phyloP scores from a whole-genome alignment of 2,329 filamentous ascomycete genomes.

The Mariannaea sp. region DNA sequence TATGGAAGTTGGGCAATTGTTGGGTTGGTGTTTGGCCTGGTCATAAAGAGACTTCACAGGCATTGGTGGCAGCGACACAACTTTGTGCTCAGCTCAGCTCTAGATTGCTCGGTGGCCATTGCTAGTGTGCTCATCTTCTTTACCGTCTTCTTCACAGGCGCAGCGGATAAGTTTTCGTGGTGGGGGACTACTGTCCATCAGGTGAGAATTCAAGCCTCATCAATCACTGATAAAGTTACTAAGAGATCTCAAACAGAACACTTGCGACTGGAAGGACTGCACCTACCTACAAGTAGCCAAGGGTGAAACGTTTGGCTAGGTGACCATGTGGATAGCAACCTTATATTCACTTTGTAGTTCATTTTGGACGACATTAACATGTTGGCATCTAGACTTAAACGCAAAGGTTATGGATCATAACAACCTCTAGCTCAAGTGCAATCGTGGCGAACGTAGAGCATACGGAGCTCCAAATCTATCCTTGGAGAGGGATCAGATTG shows the following conservation, averaged over 20 bases:
- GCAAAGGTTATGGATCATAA: no score
- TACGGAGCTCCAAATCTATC: no score
- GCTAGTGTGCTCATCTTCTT: slow-evolving; percentile 44
- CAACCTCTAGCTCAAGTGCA: no score
- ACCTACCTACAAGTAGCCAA: slow-evolving; percentile 19
- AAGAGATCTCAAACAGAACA: no score
- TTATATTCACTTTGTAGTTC: no score
- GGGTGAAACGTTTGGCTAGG: background rate
- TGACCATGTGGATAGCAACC: no score
- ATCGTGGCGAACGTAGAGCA: no score
- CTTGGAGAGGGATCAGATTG: no score
- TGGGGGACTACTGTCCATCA: slow-evolving; percentile 57
- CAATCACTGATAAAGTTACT: no score
- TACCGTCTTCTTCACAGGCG: slow-evolving; percentile 41
- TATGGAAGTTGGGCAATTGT: slow-evolving; percentile 41
- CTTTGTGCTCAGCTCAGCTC: slow-evolving; percentile 40
- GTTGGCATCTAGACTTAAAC: no score
- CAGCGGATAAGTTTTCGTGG: slow-evolving; percentile 43
- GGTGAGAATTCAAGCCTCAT: no score
- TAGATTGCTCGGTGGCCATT: slow-evolving; percentile 41
- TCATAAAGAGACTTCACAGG: slow-evolving; percentile 32
- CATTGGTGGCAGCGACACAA: slow-evolving; percentile 42
- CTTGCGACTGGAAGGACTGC: slow-evolving; percentile 34
- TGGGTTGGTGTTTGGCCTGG: slow-evolving; percentile 37
- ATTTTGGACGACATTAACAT: no score